phyloP scores from a whole-genome alignment of 2,329 filamentous ascomycete species.

The Colletotrichum abscissum region DNA sequence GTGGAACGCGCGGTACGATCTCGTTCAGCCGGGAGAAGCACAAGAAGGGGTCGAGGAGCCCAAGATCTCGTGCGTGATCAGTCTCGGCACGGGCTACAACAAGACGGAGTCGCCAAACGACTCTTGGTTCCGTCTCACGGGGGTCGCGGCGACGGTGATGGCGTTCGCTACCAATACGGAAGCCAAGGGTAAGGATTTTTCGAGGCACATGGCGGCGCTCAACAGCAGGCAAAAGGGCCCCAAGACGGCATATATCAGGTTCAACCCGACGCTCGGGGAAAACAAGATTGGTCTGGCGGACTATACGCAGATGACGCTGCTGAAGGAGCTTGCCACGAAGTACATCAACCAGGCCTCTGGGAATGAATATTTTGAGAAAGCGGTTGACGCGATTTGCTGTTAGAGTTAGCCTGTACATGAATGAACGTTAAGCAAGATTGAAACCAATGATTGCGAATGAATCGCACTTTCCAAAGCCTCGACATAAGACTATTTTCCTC shows the following conservation, averaged over 20 bases:
- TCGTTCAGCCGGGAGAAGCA: not conserved
- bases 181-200: not conserved
- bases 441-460: too few relatives aligned
- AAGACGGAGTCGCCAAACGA: not conserved
- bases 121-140: not conserved
- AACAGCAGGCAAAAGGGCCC: not conserved
- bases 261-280: not conserved
- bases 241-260: not conserved
- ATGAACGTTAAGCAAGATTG: too few relatives aligned
- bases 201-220: not conserved
- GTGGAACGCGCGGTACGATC: not conserved
- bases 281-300: not conserved
- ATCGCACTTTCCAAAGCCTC: too few relatives aligned
- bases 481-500: not conserved
- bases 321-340: not conserved
- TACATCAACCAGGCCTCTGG: not conserved
- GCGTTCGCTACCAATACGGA: not conserved
- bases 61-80: not conserved
- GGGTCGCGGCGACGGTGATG: not conserved
- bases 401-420: not conserved
- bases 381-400: not conserved
- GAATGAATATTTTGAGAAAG: not conserved
- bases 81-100: not conserved
- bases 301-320: not conserved
- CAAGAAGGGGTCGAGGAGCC: not conserved